A percentile compares a stretch with the other conserved stretches of the same genome.
Conservation (phyloP, 352 stramenopile genomes). For the Phytopythium sindhum region DNA sequence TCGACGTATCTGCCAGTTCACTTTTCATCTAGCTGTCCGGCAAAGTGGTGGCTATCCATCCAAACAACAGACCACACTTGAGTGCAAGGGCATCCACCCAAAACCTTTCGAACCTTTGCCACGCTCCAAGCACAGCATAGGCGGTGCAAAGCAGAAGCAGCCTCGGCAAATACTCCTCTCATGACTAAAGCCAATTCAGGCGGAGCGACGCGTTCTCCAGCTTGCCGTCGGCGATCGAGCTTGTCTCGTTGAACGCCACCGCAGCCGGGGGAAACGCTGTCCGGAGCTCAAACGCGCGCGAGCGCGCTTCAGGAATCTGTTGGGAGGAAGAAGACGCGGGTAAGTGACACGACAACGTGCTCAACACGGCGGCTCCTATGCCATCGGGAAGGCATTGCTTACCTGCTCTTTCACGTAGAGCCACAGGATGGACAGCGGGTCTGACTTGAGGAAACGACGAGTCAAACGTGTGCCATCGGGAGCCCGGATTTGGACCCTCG, state of each 20-base stretch:
- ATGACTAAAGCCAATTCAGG: constrained; percentile 56
- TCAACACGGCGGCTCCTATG: neutral
- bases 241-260: constrained; percentile 46
- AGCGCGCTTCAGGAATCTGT: constrained; percentile 63
- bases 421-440: constrained; percentile 61
- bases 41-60: neutral
- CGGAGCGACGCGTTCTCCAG: constrained; percentile 77
- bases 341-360: neutral
- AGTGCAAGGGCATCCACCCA: neutral
- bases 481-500: constrained; percentile 65
- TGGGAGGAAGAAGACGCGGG: neutral
- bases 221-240: constrained; percentile 58
- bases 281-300: constrained; percentile 69
- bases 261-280: constrained; percentile 57
- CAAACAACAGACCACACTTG: neutral
- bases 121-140: neutral
- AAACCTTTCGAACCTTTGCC: neutral
- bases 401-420: constrained; percentile 74
- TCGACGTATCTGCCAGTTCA: neutral
- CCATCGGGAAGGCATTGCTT: neutral
- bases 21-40: neutral
- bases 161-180: neutral
- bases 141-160: neutral
- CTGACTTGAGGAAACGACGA: constrained; percentile 72
- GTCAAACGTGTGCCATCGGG: constrained; percentile 62